phyloP scores from a whole-genome alignment of 192 early-diverging fungal species.

The Rhizophlyctis rosea region DNA sequence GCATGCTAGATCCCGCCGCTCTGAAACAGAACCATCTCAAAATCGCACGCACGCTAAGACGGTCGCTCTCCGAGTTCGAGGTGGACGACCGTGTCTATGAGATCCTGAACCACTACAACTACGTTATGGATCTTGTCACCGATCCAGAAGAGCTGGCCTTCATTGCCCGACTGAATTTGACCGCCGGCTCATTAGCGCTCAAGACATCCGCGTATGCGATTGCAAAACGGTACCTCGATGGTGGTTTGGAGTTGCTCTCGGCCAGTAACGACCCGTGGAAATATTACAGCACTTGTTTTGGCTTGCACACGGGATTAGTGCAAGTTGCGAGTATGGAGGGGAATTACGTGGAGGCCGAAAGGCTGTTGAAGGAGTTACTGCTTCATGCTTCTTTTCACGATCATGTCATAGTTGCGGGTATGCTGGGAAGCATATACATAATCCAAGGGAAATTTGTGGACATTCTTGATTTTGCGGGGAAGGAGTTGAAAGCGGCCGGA shows the following conservation, averaged over 20 bases:
- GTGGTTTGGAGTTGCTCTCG: conserved; percentile 17
- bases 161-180: conserved; percentile 31
- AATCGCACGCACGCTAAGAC: conserved; percentile 30
- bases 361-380: conserved; percentile 18
- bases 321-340: conserved; percentile 32
- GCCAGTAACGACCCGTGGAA: conserved; percentile 11
- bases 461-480: conserved; percentile 24
- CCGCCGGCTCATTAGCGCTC: conserved; percentile 26
- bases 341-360: conserved; percentile 24
- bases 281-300: conserved; percentile 18
- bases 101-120: conserved; percentile 40
- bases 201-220: conserved; percentile 12
- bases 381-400: conserved; percentile 3
- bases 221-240: conserved; percentile 18
- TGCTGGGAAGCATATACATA: conserved; percentile 17
- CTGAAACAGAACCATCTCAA: conserved; percentile 26
- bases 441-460: conserved; percentile 28
- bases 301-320: conserved; percentile 22
- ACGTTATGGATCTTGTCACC: conserved; percentile 9
- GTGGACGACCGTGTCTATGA: conserved; percentile 17
- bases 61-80: conserved; percentile 15
- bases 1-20: conserved; percentile 2
- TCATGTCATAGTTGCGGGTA: conserved; percentile 12
- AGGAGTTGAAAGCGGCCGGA: conserved; percentile 22
- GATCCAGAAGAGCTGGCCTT: conserved; percentile 23